These are phyloP conservation scores for Vitis hybrid DNA, from an alignment of 177 flowering plant genomes.

Conservation along the genomic window DNA sequence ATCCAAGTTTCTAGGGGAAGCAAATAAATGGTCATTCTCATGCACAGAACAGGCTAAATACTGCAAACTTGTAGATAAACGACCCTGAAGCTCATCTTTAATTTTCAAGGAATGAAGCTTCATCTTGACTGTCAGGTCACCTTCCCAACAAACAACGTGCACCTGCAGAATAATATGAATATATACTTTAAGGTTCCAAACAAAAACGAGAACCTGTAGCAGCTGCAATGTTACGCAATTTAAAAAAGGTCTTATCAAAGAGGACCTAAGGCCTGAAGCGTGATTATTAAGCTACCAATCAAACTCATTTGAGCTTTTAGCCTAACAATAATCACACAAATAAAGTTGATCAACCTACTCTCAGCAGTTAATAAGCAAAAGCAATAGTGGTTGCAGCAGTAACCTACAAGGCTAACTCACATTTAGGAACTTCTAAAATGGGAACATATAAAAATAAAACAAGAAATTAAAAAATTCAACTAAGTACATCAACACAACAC, in stretches of 20 bases:
- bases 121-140: constrained; percentile 64
- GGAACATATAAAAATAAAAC: no score
- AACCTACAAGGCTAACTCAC: no score
- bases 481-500: no score
- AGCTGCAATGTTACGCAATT: background rate
- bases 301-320: no score
- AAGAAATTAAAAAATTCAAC: no score
- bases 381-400: no score
- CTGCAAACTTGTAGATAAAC: constrained; percentile 36
- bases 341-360: no score
- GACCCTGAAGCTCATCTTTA: constrained; percentile 85
- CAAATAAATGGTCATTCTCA: constrained; percentile 30
- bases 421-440: no score
- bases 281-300: background rate
- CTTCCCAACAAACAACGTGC: constrained; percentile 51
- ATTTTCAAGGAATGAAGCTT: constrained; percentile 83
- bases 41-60: constrained; percentile 79
- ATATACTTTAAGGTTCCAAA: background rate
- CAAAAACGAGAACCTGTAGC: background rate
- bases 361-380: no score
- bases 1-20: constrained; percentile 25
- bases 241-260: background rate
- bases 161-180: constrained; percentile 41
- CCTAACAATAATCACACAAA: no score
- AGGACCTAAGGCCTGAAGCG: background rate